Evolutionary conservation across 768 basidiomycete genomes (phyloP).

Genomic region (Kwoniella sp.): DNA sequence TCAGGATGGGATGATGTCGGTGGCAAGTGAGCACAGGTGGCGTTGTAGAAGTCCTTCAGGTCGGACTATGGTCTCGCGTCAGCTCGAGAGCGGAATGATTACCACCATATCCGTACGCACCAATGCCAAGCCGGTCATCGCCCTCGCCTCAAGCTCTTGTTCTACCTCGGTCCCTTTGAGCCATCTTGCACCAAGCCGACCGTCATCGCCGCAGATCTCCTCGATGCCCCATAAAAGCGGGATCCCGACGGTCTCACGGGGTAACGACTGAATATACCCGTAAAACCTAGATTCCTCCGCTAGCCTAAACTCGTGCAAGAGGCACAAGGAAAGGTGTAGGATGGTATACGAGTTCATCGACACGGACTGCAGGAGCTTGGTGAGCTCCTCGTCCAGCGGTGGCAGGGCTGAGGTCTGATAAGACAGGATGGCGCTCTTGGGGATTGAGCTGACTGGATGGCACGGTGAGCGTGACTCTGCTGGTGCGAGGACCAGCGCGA

Average conservation of each 20-base stretch:
- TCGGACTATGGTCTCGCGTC: not conserved
- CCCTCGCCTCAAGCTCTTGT: conserved; percentile 25
- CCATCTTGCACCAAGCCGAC: conserved; percentile 35
- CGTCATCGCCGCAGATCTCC: conserved; percentile 31
- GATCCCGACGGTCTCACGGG: conserved; percentile 29
- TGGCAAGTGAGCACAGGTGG: conserved; percentile 8
- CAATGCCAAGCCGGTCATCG: conserved; percentile 24
- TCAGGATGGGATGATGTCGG: conserved; percentile 4
- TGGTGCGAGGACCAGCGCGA: not conserved
- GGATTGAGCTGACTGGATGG: conserved; percentile 19
- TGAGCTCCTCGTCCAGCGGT: not conserved
- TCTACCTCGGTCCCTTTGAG: conserved; percentile 42
- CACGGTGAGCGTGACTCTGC: no score
- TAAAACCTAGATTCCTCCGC: conserved; percentile 43
- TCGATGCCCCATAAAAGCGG: conserved; percentile 48
- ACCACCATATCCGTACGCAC: conserved; percentile 11
- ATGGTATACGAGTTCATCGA: conserved; percentile 16
- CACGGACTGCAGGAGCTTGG: not conserved
- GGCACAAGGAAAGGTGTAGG: conserved; percentile 43
- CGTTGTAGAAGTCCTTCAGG: conserved; percentile 6
- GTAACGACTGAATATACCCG: conserved; percentile 50
- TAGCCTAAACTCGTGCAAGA: conserved; percentile 48
- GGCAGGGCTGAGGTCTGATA: conserved; percentile 12
- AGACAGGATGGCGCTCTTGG: conserved; percentile 24
- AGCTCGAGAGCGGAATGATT: no score